phyloP scores from a whole-genome alignment of 1,284 basidiomycete genomes.

The Fistulinella staudtii region DNA sequence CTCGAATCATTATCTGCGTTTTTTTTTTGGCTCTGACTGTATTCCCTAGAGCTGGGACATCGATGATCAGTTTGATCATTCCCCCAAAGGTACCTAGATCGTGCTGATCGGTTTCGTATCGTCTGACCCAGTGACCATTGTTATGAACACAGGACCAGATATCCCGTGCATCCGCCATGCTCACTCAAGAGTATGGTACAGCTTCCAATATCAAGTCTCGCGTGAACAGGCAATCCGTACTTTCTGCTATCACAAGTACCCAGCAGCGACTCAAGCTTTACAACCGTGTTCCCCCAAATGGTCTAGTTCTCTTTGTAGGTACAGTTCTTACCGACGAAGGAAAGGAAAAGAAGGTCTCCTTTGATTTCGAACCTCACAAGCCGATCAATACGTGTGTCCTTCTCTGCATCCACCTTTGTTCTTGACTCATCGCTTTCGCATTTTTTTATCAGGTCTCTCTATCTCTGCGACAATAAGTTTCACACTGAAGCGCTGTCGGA shows the following conservation, averaged over 20 bases:
- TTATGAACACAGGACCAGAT: constrained; percentile 77
- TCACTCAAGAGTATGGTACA: constrained; percentile 97
- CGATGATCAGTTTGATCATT: constrained; percentile 98
- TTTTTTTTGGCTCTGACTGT: constrained; percentile 16
- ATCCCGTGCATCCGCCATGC: constrained; percentile 90
- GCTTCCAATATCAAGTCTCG: constrained; percentile 99
- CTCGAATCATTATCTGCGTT: constrained; percentile 12
- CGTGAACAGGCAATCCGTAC: constrained; percentile 95
- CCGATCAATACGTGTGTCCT: constrained; percentile 92
- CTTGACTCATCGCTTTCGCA: constrained; percentile 4
- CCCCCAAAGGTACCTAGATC: constrained; percentile 76
- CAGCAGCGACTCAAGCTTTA: constrained; percentile 98
- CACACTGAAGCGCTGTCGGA: constrained; percentile 98
- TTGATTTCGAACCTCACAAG: constrained; percentile 97
- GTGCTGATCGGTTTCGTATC: constrained; percentile 11
- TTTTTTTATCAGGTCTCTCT: constrained; percentile 67
- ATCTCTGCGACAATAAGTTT: constrained; percentile 99
- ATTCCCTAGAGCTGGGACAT: constrained; percentile 76
- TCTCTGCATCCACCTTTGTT: neutral
- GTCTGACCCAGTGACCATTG: neutral
- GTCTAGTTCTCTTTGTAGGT: constrained; percentile 95
- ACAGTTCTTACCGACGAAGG: constrained; percentile 98
- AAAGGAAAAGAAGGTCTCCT: constrained; percentile 98
- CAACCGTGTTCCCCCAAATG: constrained; percentile 94
- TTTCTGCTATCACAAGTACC: constrained; percentile 98